Conservation (phyloP, 805 yeast genomes). For the Grigorovia jiainica region DNA sequence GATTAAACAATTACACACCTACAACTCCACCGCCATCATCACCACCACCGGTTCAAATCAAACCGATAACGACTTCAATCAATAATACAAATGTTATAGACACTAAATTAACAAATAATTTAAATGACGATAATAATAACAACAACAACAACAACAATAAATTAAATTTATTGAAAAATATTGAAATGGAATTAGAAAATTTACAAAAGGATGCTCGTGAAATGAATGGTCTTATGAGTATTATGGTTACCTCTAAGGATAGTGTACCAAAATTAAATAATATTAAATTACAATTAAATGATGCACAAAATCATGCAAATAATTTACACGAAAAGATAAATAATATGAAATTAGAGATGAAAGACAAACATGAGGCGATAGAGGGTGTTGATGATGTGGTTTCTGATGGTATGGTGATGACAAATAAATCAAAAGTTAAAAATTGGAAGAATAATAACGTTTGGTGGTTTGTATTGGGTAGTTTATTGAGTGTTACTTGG, state of each 20-base stretch:
- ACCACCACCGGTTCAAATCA: too few species aligned
- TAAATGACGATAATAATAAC: too few species aligned
- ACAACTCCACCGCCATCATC: too few species aligned
- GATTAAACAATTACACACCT: conserved; percentile 8
- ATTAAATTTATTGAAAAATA: background rate
- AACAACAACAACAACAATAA: too few species aligned
- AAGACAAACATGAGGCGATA: too few species aligned
- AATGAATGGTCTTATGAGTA: background rate
- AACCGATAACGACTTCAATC: too few species aligned
- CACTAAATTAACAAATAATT: too few species aligned
- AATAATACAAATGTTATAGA: too few species aligned
- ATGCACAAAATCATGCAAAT: background rate
- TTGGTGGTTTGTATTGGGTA: conserved; percentile 1
- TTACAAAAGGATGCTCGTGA: background rate
- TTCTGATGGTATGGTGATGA: too few species aligned
- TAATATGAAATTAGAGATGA: background rate
- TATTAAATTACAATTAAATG: background rate
- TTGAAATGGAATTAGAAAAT: background rate
- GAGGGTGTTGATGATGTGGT: too few species aligned
- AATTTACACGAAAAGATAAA: background rate
- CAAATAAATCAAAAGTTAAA: too few species aligned
- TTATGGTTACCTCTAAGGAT: background rate
- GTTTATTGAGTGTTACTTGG: conserved; percentile 1
- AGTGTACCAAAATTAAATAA: background rate
- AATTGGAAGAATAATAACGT: background rate